Conservation (phyloP, 306 rosid species). For the Dicorynia guianensis region DNA sequence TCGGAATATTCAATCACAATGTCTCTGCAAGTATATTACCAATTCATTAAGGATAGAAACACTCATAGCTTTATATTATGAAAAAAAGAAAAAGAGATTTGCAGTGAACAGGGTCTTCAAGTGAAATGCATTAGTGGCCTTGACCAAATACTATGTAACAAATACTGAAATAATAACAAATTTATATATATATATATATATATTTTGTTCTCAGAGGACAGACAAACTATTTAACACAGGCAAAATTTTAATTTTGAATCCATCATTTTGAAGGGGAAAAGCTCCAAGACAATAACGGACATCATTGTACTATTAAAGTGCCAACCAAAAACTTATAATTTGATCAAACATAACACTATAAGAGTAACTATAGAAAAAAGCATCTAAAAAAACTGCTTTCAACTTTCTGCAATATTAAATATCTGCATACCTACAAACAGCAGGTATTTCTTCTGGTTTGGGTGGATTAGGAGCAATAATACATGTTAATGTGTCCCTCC, state of each 20-base stretch:
- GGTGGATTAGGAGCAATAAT: conserved; percentile 32
- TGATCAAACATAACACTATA: too few species aligned
- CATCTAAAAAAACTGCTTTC: too few species aligned
- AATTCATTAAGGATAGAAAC: neutral
- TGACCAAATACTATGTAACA: neutral
- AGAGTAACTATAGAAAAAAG: too few species aligned
- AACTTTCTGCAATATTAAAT: too few species aligned
- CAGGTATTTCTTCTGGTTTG: conserved; percentile 22
- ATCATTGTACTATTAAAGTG: too few species aligned
- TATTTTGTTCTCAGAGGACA: too few species aligned
- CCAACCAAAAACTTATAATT: too few species aligned
- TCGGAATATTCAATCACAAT: conserved; percentile 34
- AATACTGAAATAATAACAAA: neutral
- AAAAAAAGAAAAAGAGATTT: neutral
- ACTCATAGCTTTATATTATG: neutral
- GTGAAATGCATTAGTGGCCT: neutral
- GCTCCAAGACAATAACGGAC: too few species aligned
- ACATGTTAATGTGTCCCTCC: conserved; percentile 38
- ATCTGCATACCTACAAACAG: conserved; percentile 39
- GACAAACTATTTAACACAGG: too few species aligned
- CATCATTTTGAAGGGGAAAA: too few species aligned
- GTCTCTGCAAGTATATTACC: neutral
- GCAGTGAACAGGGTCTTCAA: neutral
- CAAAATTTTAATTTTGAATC: too few species aligned
- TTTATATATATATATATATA: too few species aligned